These are phyloP conservation scores for Setaria italica DNA, from an alignment of 202 grass and related monocot species.

Conservation along the genomic window DNA sequence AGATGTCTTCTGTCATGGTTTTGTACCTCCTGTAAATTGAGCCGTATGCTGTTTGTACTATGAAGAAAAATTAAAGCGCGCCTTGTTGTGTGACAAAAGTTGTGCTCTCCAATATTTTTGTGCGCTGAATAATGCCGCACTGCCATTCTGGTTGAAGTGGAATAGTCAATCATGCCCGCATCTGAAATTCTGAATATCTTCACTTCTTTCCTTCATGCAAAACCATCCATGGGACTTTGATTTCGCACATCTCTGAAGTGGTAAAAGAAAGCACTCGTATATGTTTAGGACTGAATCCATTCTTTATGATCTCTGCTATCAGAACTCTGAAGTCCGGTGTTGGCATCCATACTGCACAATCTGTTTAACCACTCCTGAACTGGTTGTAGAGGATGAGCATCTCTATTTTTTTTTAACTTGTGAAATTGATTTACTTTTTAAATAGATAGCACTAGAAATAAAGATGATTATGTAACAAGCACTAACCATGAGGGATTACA, in stretches of 20 bases:
- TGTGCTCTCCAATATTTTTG: not conserved
- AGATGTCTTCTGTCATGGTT: not conserved
- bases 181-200: not conserved
- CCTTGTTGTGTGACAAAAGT: constrained; percentile 12
- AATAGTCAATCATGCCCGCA: not conserved
- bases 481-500: not conserved
- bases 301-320: not conserved
- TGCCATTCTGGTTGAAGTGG: not conserved
- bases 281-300: not conserved
- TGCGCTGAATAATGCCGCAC: not conserved
- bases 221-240: not conserved
- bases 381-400: not conserved
- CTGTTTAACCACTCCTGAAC: not conserved
- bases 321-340: not conserved
- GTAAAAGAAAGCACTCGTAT: too few relatives aligned
- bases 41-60: not conserved
- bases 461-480: not conserved
- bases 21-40: constrained; percentile 27
- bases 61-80: constrained; percentile 6
- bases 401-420: not conserved
- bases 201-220: not conserved
- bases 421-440: not conserved
- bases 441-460: not conserved
- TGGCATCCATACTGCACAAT: not conserved
- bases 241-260: not conserved